Evolutionary conservation across 73 alveolate species (phyloP).

Genomic region (Stentor coeruleus): DNA sequence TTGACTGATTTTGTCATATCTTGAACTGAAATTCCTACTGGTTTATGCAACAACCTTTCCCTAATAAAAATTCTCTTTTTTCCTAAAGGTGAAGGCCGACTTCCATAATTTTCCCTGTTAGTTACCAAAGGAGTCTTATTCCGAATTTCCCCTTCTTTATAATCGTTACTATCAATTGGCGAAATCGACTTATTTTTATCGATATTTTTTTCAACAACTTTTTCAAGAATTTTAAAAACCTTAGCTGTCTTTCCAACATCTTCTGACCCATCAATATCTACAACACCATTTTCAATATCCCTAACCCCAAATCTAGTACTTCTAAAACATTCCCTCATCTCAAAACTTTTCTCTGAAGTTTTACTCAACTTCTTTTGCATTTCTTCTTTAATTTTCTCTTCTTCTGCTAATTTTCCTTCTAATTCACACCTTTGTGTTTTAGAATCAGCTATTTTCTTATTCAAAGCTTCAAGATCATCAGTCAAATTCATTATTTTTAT

Average conservation of each 20-base stretch:
- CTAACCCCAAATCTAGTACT: too few relatives aligned
- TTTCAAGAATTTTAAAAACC: too few relatives aligned
- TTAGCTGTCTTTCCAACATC: too few relatives aligned
- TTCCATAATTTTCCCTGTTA: not conserved
- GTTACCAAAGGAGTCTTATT: not conserved
- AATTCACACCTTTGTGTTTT: too few relatives aligned
- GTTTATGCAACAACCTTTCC: too few relatives aligned
- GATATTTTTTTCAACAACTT: too few relatives aligned
- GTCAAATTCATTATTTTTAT: not conserved
- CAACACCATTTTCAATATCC: not conserved
- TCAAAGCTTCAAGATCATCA: not conserved
- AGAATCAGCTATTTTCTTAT: not conserved
- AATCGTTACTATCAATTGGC: not conserved
- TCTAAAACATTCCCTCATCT: not conserved
- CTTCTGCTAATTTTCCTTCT: not conserved
- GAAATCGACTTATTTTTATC: too few relatives aligned
- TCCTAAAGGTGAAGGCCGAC: not conserved
- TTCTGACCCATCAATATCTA: not conserved
- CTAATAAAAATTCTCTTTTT: not conserved
- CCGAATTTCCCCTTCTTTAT: not conserved
- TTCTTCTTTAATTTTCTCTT: not conserved
- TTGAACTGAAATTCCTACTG: too few relatives aligned
- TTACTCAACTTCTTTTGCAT: too few relatives aligned
- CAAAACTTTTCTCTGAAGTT: not conserved
- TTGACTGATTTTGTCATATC: not conserved